phyloP scores from a whole-genome alignment of 2,329 filamentous ascomycete genomes.

The Plenodomus biglobosus region DNA sequence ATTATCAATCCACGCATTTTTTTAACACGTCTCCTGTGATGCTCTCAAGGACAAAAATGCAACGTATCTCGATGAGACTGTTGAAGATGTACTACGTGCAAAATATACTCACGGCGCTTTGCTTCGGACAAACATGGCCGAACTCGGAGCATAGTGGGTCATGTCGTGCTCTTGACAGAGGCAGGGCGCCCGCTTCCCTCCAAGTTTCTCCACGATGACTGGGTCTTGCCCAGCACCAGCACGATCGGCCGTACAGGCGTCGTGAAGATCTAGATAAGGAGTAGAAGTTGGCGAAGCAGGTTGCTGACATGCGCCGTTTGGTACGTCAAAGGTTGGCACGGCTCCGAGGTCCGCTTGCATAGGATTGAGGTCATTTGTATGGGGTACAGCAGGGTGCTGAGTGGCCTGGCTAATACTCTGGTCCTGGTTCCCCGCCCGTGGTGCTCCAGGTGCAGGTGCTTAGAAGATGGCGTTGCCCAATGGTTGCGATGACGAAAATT shows the following conservation, averaged over 20 bases:
- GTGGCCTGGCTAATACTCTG: slow-evolving; percentile 8
- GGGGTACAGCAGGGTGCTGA: slow-evolving; percentile 5
- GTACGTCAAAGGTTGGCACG: slow-evolving; percentile 3
- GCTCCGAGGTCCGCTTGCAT: neutral
- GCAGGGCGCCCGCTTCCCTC: neutral
- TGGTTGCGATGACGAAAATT: slow-evolving; percentile 10
- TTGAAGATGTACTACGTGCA: too few relatives aligned
- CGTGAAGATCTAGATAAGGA: neutral
- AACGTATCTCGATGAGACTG: too few relatives aligned
- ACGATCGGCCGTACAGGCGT: neutral
- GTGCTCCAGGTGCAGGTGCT: slow-evolving; percentile 6
- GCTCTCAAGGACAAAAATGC: too few relatives aligned
- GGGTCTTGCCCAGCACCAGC: too few relatives aligned
- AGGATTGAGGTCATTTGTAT: neutral
- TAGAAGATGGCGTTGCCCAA: slow-evolving; percentile 17
- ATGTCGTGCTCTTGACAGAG: too few relatives aligned
- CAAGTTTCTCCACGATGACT: neutral
- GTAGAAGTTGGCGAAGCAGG: neutral
- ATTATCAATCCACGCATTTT: too few relatives aligned
- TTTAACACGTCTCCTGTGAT: too few relatives aligned
- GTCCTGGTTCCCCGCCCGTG: neutral
- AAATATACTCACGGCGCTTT: neutral
- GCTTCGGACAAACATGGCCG: neutral
- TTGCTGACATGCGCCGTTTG: neutral
- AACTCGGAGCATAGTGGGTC: neutral